Evolutionary conservation across 2,329 filamentous ascomycete genomes (phyloP).

Genomic region (Tolypocladium capitatum): DNA sequence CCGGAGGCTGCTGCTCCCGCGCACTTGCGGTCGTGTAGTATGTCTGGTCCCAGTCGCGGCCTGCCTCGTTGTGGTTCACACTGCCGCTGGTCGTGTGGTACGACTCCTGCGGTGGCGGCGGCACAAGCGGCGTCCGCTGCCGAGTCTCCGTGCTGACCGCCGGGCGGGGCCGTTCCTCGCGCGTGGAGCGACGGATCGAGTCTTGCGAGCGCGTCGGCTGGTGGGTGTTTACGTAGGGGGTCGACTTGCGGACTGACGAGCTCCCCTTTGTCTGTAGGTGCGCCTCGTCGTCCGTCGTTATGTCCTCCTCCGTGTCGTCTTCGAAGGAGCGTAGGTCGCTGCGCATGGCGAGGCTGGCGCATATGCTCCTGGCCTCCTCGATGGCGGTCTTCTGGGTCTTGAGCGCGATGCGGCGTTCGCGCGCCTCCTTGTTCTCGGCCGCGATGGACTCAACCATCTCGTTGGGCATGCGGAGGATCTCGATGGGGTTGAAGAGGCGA

Average conservation of each 20-base stretch:
- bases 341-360: constrained; percentile 36
- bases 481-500: constrained; percentile 37
- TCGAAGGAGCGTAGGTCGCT: constrained; percentile 31
- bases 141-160: background rate
- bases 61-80: constrained; percentile 9
- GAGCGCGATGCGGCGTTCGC: constrained; percentile 32
- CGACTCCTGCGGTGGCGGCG: constrained; percentile 10
- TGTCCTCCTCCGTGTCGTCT: constrained; percentile 21
- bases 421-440: constrained; percentile 38
- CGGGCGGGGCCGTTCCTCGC: background rate
- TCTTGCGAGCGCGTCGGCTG: constrained; percentile 7
- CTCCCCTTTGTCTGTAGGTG: constrained; percentile 4
- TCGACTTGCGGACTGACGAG: constrained; percentile 5
- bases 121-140: constrained; percentile 5
- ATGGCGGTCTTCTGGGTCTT: constrained; percentile 36
- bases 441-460: constrained; percentile 34
- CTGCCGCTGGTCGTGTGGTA: constrained; percentile 8
- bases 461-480: constrained; percentile 33
- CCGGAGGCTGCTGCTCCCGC: constrained; percentile 7
- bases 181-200: constrained; percentile 8
- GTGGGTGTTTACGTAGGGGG: background rate
- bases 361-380: constrained; percentile 35
- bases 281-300: constrained; percentile 17
- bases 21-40: constrained; percentile 11
- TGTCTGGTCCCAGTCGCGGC: constrained; percentile 16